Conservation (phyloP, 192 early-diverging fungal genomes). For the Dispira simplex region DNA sequence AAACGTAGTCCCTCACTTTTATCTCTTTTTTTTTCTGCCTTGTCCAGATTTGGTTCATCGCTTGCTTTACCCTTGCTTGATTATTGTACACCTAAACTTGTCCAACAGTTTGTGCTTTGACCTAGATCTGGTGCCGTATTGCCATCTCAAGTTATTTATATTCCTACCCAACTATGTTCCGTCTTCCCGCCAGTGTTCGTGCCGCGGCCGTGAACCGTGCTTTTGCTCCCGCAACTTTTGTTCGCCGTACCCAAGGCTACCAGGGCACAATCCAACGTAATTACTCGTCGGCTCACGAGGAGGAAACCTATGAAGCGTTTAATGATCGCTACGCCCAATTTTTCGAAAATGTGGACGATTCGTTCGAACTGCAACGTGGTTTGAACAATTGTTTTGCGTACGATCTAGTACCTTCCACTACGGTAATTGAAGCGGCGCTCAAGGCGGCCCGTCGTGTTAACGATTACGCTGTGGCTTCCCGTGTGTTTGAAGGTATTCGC, state of each 20-base stretch:
- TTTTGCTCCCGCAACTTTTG: not conserved
- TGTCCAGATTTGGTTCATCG: too few species aligned
- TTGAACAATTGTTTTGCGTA: constrained; percentile 96
- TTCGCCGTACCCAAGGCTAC: not conserved
- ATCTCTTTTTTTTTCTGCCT: too few species aligned
- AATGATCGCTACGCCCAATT: constrained; percentile 65
- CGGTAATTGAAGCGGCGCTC: constrained; percentile 77
- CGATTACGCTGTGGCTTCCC: constrained; percentile 83
- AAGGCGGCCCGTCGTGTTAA: constrained; percentile 86
- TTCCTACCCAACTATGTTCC: constrained; percentile 5
- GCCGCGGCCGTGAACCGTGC: constrained; percentile 9
- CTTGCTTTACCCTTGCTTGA: too few species aligned
- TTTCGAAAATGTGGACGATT: constrained; percentile 77
- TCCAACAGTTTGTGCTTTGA: too few species aligned
- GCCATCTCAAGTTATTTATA: too few species aligned
- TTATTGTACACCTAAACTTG: too few species aligned
- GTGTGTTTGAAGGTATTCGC: constrained; percentile 89
- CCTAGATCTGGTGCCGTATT: too few species aligned
- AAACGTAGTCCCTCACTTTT: too few species aligned
- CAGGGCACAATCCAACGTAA: constrained; percentile 23
- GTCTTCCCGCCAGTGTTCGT: not conserved
- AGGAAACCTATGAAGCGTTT: constrained; percentile 64
- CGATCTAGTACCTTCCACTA: constrained; percentile 84
- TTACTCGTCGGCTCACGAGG: constrained; percentile 52
- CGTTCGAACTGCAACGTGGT: constrained; percentile 94